A percentile compares a stretch with the other conserved stretches of the same genome.
Evolutionary conservation across 2,329 filamentous ascomycete species (phyloP).

Genomic region (Ilyonectria mors-panacis): DNA sequence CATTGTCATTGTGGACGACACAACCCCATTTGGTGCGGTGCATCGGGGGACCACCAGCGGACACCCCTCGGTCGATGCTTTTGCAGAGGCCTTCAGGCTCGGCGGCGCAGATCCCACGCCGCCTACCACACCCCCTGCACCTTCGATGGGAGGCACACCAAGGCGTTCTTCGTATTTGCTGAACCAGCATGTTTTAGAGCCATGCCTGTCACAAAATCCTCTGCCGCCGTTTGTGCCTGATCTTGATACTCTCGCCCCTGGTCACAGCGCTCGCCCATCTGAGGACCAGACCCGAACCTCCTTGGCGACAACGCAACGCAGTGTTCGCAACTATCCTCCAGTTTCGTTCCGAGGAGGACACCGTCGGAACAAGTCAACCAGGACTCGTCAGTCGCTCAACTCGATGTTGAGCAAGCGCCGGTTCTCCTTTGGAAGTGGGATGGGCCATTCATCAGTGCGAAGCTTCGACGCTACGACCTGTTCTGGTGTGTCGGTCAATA

Average conservation of each 20-base stretch:
- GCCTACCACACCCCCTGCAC: conserved; percentile 72
- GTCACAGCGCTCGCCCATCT: conserved; percentile 47
- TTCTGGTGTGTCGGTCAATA: conserved; percentile 66
- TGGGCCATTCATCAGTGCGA: conserved; percentile 65
- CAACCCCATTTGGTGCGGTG: conserved; percentile 65
- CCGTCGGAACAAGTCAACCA: conserved; percentile 62
- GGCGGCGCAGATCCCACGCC: conserved; percentile 70
- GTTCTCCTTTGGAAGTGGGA: conserved; percentile 73
- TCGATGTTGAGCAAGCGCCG: conserved; percentile 69
- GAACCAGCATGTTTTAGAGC: conserved; percentile 60
- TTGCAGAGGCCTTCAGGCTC: conserved; percentile 66
- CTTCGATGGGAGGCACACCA: conserved; percentile 57
- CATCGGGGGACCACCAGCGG: conserved; percentile 61
- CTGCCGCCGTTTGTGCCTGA: conserved; percentile 66
- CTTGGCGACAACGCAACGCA: conserved; percentile 45
- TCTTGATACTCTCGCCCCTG: conserved; percentile 56
- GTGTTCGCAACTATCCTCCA: conserved; percentile 47
- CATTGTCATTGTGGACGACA: conserved; percentile 88
- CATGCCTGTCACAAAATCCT: conserved; percentile 56
- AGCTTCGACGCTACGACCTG: conserved; percentile 73
- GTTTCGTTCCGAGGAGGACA: conserved; percentile 56
- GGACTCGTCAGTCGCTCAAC: conserved; percentile 64
- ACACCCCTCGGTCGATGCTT: conserved; percentile 66
- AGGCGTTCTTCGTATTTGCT: conserved; percentile 70
- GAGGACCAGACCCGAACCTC: conserved; percentile 54